phyloP scores from a whole-genome alignment of 2,329 filamentous ascomycete genomes.

The Mariannaea sp. region DNA sequence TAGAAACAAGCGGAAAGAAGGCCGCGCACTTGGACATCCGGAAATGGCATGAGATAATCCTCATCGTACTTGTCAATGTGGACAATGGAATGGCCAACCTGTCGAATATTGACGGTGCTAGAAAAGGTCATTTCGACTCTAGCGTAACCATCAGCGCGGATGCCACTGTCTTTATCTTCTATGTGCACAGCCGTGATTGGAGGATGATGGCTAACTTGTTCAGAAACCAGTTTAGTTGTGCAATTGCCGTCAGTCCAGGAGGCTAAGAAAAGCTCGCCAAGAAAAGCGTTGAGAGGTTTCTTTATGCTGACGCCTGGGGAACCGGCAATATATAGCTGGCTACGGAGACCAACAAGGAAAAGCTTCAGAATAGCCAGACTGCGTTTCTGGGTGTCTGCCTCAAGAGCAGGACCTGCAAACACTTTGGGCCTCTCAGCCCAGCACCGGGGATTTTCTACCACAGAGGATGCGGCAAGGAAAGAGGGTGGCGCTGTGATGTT shows the following conservation, averaged over 20 bases:
- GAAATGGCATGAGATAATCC: constrained; percentile 54
- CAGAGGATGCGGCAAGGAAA: constrained; percentile 54
- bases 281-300: constrained; percentile 59
- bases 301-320: constrained; percentile 54
- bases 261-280: constrained; percentile 56
- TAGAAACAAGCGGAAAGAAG: constrained; percentile 54
- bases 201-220: constrained; percentile 60
- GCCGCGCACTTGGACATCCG: constrained; percentile 53
- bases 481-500: constrained; percentile 57
- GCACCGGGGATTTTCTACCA: constrained; percentile 56
- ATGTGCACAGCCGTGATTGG: constrained; percentile 60
- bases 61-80: constrained; percentile 55
- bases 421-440: constrained; percentile 55
- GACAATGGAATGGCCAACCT: constrained; percentile 56
- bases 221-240: constrained; percentile 42
- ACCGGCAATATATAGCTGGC: constrained; percentile 54
- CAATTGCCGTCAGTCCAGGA: constrained; percentile 41
- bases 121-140: constrained; percentile 58
- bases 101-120: constrained; percentile 54
- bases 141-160: constrained; percentile 56
- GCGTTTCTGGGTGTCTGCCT: constrained; percentile 49
- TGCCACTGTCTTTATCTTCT: constrained; percentile 47
- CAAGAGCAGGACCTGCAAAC: constrained; percentile 53
- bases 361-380: constrained; percentile 53
- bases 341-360: constrained; percentile 52